These are phyloP conservation scores for Geopyxis carbonaria DNA, from an alignment of 495 filamentous ascomycete species.

Conservation along the genomic window DNA sequence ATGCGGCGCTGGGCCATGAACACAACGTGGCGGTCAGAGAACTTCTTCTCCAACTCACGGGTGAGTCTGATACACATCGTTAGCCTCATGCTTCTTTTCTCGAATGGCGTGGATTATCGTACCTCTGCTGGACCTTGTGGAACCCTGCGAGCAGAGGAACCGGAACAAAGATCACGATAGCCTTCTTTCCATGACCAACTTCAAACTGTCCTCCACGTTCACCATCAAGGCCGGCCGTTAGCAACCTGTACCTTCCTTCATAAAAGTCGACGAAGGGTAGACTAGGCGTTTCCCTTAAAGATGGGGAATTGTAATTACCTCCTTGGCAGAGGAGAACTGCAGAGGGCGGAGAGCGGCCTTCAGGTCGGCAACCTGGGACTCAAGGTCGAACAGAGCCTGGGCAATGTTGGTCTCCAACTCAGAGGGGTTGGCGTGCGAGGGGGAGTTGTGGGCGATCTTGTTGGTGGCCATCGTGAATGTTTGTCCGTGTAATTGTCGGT, in stretches of 20 bases:
- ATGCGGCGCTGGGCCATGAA: slow-evolving; percentile 98
- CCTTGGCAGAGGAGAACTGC: slow-evolving; percentile 91
- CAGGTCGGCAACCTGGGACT: slow-evolving; percentile 94
- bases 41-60: slow-evolving; percentile 99
- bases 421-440: slow-evolving; percentile 78
- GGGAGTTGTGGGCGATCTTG: slow-evolving; percentile 96
- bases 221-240: slow-evolving; percentile 42
- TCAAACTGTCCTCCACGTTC: slow-evolving; percentile 67
- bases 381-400: slow-evolving; percentile 87
- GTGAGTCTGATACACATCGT: slow-evolving; percentile 50
- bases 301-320: slow-evolving; percentile 54
- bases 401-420: slow-evolving; percentile 92
- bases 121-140: slow-evolving; percentile 99
- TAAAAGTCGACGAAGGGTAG: slow-evolving; percentile 24
- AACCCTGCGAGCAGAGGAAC: slow-evolving; percentile 88
- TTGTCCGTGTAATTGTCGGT: slow-evolving; percentile 5
- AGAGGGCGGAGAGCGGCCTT: slow-evolving; percentile 81
- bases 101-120: slow-evolving; percentile 25
- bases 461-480: slow-evolving; percentile 53
- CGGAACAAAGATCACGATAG: slow-evolving; percentile 99
- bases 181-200: slow-evolving; percentile 99
- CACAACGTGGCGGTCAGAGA: slow-evolving; percentile 98
- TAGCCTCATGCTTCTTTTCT: slow-evolving; percentile 6
- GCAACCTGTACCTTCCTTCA: slow-evolving; percentile 26
- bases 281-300: slow-evolving; percentile 19